Conservation (phyloP, 139 green algal genomes). For the Picochlorum sp. region DNA sequence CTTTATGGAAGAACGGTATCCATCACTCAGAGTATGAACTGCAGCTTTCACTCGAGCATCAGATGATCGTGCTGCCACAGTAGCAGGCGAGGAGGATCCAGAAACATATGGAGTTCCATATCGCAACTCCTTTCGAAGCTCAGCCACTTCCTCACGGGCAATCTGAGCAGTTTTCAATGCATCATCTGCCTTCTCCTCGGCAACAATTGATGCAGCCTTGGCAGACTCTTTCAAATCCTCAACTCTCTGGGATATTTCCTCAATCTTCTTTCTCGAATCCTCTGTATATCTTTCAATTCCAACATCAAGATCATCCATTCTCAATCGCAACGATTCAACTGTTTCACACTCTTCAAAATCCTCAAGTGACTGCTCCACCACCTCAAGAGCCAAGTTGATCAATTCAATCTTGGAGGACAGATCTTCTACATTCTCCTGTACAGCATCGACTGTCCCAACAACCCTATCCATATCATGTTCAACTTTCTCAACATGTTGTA, state of each 20-base stretch:
- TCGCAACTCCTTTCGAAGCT: not conserved
- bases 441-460: not conserved
- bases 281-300: slow-evolving; percentile 1
- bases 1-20: slow-evolving; percentile 9
- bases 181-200: not conserved
- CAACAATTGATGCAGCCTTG: not conserved
- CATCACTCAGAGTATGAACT: slow-evolving; percentile 9
- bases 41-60: slow-evolving; percentile 8
- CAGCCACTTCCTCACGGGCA: not conserved
- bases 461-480: not conserved
- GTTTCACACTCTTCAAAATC: slow-evolving; percentile 5
- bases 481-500: not conserved
- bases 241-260: not conserved
- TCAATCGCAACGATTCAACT: not conserved
- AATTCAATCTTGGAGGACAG: slow-evolving; percentile 1
- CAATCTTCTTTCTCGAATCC: not conserved
- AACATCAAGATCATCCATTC: slow-evolving; percentile 6
- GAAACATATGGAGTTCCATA: not conserved
- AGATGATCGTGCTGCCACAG: not conserved
- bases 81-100: not conserved
- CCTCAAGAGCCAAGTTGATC: slow-evolving; percentile 2
- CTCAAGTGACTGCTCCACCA: slow-evolving; percentile 11
- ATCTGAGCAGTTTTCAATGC: not conserved
- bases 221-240: not conserved
- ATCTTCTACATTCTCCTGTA: not conserved